These are phyloP conservation scores for Decorospora gaudefroyi DNA, from an alignment of 2,329 filamentous ascomycete genomes.

Conservation along the genomic window DNA sequence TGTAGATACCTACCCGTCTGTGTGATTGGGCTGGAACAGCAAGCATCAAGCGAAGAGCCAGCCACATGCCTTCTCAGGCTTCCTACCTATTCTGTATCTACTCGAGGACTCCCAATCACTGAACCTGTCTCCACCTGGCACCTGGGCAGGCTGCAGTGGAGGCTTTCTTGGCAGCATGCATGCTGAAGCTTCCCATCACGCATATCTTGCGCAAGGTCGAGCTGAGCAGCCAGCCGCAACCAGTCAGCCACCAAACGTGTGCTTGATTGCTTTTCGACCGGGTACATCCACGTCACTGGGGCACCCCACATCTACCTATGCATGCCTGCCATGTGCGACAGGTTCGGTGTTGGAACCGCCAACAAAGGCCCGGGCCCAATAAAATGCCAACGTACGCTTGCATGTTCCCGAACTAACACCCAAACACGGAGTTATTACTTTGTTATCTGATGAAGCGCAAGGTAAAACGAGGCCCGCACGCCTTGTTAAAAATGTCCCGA, in stretches of 20 bases:
- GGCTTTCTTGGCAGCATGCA: slow-evolving; percentile 20
- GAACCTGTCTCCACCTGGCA: too few species aligned
- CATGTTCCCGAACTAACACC: slow-evolving; percentile 12
- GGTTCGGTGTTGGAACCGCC: slow-evolving; percentile 6
- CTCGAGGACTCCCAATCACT: too few species aligned
- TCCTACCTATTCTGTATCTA: too few species aligned
- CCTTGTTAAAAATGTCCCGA: too few species aligned
- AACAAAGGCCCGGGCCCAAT: slow-evolving; percentile 4
- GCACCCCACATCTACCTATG: slow-evolving; percentile 12
- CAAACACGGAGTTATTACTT: too few species aligned
- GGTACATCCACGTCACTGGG: slow-evolving; percentile 11
- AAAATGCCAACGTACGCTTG: slow-evolving; percentile 9
- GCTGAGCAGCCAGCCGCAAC: slow-evolving; percentile 8
- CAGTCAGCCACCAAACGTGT: slow-evolving; percentile 15
- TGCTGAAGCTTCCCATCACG: slow-evolving; percentile 14
- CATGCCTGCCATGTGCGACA: slow-evolving; percentile 7
- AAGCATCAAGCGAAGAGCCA: too few species aligned
- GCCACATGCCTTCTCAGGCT: too few species aligned
- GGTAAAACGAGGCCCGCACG: slow-evolving; percentile 7
- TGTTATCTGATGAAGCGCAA: too few species aligned
- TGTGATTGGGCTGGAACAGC: too few species aligned
- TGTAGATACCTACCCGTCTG: too few species aligned
- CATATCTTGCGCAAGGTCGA: slow-evolving; percentile 4
- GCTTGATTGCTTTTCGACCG: slow-evolving; percentile 4
- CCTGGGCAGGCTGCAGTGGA: slow-evolving; percentile 7